A percentile compares a stretch with the other conserved stretches of the same genome.
phyloP scores from a whole-genome alignment of 2,329 filamentous ascomycete genomes.

The Fusarium circinatum region DNA sequence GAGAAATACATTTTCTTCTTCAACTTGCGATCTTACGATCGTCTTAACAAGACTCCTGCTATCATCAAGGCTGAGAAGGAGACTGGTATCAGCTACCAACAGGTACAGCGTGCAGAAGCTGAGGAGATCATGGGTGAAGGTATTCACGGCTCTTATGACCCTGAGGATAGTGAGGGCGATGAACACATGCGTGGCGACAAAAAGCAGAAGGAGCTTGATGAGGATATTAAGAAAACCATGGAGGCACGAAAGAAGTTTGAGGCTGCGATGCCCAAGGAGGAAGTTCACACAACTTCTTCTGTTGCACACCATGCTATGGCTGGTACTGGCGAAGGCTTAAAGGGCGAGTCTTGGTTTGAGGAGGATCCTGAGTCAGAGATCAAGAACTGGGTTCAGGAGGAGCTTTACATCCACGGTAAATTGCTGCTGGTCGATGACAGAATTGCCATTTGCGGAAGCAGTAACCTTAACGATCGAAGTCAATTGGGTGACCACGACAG shows the following conservation, averaged over 20 bases:
- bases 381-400: constrained; percentile 91
- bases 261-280: constrained; percentile 53
- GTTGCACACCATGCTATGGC: constrained; percentile 87
- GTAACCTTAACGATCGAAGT: constrained; percentile 91
- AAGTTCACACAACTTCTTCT: constrained; percentile 52
- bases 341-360: constrained; percentile 80
- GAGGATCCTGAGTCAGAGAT: constrained; percentile 77
- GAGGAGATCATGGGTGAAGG: constrained; percentile 86
- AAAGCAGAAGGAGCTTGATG: constrained; percentile 51
- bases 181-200: constrained; percentile 58
- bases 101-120: constrained; percentile 87
- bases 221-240: constrained; percentile 50
- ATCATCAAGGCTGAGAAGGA: constrained; percentile 81
- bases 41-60: constrained; percentile 82
- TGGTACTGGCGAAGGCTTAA: constrained; percentile 60
- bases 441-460: constrained; percentile 84
- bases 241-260: constrained; percentile 66
- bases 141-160: constrained; percentile 68
- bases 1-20: constrained; percentile 89
- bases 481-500: constrained; percentile 91
- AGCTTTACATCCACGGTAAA: constrained; percentile 95
- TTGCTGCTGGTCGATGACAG: constrained; percentile 89
- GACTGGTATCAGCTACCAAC: constrained; percentile 84
- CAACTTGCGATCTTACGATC: constrained; percentile 92
- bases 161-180: constrained; percentile 57